phyloP scores from a whole-genome alignment of 2,329 filamentous ascomycete genomes.

The Periconia sp. region DNA sequence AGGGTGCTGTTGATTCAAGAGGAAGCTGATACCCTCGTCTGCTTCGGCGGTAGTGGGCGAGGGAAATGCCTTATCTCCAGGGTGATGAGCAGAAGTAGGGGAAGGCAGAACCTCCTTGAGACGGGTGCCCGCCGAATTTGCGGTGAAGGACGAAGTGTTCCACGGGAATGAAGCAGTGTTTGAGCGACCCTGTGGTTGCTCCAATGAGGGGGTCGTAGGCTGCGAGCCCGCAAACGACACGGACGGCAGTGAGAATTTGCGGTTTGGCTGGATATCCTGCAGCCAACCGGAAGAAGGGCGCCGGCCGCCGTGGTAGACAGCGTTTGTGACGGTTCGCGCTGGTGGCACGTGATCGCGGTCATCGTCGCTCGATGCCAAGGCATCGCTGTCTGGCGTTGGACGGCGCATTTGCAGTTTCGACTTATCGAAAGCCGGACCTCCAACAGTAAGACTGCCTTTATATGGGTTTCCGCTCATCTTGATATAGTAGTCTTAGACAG shows the following conservation, averaged over 20 bases:
- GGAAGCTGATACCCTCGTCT: constrained; percentile 55
- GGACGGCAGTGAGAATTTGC: constrained; percentile 76
- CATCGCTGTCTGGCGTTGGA: constrained; percentile 93
- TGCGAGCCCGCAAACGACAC: constrained; percentile 78
- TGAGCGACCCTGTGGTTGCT: constrained; percentile 56
- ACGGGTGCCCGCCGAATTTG: constrained; percentile 26
- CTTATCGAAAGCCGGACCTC: constrained; percentile 63
- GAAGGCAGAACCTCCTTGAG: constrained; percentile 42
- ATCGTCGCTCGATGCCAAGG: constrained; percentile 91
- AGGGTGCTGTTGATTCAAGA: constrained; percentile 63
- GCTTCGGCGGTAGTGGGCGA: constrained; percentile 45
- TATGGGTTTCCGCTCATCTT: constrained; percentile 35
- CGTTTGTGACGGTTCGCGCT: constrained; percentile 24
- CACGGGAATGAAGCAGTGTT: constrained; percentile 52
- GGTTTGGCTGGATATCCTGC: constrained; percentile 73
- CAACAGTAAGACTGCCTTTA: constrained; percentile 37
- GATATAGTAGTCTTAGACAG: constrained; percentile 3
- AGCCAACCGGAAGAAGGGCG: constrained; percentile 66
- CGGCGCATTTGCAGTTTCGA: constrained; percentile 72
- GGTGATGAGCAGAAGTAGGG: constrained; percentile 36
- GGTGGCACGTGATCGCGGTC: constrained; percentile 67
- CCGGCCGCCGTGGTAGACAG: constrained; percentile 28
- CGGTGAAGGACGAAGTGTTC: constrained; percentile 46
- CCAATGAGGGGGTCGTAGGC: constrained; percentile 77
- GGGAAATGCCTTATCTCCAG: constrained; percentile 27